A percentile compares a stretch with the other conserved stretches of the same genome.
Evolutionary conservation across 768 basidiomycete genomes (phyloP).

Genomic region (Trametes villosa): DNA sequence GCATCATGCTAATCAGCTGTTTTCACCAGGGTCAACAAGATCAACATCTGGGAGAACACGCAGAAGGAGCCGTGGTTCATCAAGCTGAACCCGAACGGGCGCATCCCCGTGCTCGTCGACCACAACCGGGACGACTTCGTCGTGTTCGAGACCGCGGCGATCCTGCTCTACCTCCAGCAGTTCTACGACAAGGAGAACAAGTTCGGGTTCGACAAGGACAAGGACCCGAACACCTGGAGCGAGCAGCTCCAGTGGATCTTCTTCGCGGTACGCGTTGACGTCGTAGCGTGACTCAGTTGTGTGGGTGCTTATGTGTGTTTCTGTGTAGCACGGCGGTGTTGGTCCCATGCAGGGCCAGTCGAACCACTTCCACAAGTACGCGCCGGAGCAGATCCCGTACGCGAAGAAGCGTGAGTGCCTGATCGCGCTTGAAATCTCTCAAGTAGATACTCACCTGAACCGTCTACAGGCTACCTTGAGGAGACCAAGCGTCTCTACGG

Average conservation of each 20-base stretch:
- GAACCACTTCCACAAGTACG: slow-evolving; percentile 69
- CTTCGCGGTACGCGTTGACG: slow-evolving; percentile 58
- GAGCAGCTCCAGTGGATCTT: slow-evolving; percentile 88
- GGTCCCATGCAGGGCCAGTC: slow-evolving; percentile 90
- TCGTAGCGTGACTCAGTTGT: no score
- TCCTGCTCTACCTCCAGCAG: slow-evolving; percentile 80
- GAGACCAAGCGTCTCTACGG: slow-evolving; percentile 84
- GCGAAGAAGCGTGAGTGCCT: slow-evolving; percentile 59
- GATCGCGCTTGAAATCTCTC: not conserved
- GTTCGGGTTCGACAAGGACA: slow-evolving; percentile 63
- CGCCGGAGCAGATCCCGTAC: slow-evolving; percentile 71
- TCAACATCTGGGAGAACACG: slow-evolving; percentile 64
- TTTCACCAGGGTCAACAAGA: slow-evolving; percentile 47
- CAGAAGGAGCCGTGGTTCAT: slow-evolving; percentile 88
- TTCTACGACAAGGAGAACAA: slow-evolving; percentile 79
- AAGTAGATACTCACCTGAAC: slow-evolving; percentile 17
- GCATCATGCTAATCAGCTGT: not conserved
- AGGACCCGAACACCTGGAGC: slow-evolving; percentile 62
- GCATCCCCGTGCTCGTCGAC: slow-evolving; percentile 73
- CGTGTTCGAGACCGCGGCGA: slow-evolving; percentile 81
- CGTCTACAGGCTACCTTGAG: slow-evolving; percentile 63
- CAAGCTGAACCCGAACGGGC: slow-evolving; percentile 70
- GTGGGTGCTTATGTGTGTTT: not conserved
- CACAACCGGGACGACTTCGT: slow-evolving; percentile 60
- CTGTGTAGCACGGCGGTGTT: slow-evolving; percentile 71